These are phyloP conservation scores for Candida ulmi DNA, from an alignment of 805 yeast genomes.

Conservation along the genomic window DNA sequence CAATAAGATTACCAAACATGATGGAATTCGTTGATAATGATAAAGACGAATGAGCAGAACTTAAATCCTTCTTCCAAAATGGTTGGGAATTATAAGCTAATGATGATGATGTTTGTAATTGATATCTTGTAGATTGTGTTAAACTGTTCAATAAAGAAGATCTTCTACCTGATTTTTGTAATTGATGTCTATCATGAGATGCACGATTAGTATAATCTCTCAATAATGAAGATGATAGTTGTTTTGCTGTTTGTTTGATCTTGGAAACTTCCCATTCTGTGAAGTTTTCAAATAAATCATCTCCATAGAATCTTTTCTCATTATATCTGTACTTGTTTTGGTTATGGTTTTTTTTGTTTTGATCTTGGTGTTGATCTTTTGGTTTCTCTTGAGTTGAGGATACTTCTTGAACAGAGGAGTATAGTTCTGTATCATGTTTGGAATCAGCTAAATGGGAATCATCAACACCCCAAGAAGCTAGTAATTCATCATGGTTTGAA, in stretches of 20 bases:
- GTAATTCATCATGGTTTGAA: conserved; percentile 13
- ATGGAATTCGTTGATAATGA: conserved; percentile 21
- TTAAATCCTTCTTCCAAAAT: conserved; percentile 21
- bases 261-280: conserved; percentile 18
- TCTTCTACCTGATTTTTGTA: conserved; percentile 12
- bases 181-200: conserved; percentile 5
- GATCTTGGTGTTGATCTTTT: too few species aligned
- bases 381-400: too few species aligned
- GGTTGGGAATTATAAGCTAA: too few species aligned
- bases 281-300: conserved; percentile 17
- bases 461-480: conserved; percentile 31
- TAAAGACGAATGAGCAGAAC: conserved; percentile 22
- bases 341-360: background rate
- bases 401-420: too few species aligned
- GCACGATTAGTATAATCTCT: conserved; percentile 3
- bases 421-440: background rate
- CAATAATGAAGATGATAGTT: conserved; percentile 17
- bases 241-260: conserved; percentile 21
- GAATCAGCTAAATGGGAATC: conserved; percentile 13
- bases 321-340: background rate
- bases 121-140: conserved; percentile 15
- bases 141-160: conserved; percentile 15
- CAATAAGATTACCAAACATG: conserved; percentile 21
- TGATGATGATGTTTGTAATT: conserved; percentile 5
- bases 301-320: conserved; percentile 22